Evolutionary conservation across 2,329 filamentous ascomycete species (phyloP).

Genomic region (Sclerotinia trifoliorum): DNA sequence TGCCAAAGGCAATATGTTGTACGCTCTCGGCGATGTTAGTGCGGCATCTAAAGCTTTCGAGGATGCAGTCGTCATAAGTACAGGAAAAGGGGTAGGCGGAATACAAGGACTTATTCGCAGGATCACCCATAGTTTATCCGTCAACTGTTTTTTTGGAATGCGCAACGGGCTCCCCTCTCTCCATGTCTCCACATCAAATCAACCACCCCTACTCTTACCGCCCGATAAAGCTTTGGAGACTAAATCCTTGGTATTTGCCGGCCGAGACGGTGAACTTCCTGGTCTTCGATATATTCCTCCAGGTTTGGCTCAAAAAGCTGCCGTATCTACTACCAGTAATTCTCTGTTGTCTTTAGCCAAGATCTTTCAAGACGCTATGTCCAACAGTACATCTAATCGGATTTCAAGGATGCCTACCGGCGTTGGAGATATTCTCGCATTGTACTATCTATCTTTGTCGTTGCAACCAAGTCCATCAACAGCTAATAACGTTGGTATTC

Average conservation of each 20-base stretch:
- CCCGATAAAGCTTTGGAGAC: conserved; percentile 83
- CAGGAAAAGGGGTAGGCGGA: conserved; percentile 66
- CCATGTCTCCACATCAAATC: conserved; percentile 11
- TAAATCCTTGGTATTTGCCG: conserved; percentile 76
- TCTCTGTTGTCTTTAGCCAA: conserved; percentile 92
- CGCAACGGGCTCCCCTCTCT: conserved; percentile 31
- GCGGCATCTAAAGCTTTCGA: conserved; percentile 88
- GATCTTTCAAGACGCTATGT: conserved; percentile 96
- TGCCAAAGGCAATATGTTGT: conserved; percentile 98
- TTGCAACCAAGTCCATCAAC: conserved; percentile 95
- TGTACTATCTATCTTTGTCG: conserved; percentile 94
- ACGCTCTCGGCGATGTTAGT: conserved; percentile 78
- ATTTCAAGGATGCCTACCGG: conserved; percentile 65
- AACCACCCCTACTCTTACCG: conserved; percentile 68
- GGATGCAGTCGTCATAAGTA: conserved; percentile 86
- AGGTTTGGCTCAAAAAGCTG: conserved; percentile 71
- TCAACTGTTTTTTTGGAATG: conserved; percentile 44
- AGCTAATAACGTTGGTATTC: conserved; percentile 95
- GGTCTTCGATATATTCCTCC: conserved; percentile 73
- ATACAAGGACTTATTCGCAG: conserved; percentile 76
- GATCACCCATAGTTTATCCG: conserved; percentile 69
- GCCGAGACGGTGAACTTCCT: conserved; percentile 67
- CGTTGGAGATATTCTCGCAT: conserved; percentile 85
- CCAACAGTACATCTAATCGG: conserved; percentile 52
- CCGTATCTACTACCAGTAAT: conserved; percentile 91